Conservation (phyloP, 805 yeast genomes). For the Saturnispora kantuleensis region DNA sequence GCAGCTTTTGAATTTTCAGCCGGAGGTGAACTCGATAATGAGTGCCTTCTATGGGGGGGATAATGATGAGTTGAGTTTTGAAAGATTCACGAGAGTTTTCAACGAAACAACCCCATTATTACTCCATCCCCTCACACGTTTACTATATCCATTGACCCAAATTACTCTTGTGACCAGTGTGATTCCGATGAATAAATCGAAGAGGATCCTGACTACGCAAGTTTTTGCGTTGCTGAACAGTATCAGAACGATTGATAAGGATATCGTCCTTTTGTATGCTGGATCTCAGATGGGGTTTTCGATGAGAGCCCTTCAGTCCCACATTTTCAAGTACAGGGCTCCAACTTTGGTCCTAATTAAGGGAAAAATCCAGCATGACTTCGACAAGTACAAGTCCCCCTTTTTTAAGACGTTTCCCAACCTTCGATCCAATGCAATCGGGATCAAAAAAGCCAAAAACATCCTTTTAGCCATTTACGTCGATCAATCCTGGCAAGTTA, state of each 20-base stretch:
- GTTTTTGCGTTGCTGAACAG: slow-evolving; percentile 30
- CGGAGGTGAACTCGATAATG: slow-evolving; percentile 1
- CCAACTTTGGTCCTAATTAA: slow-evolving; percentile 65
- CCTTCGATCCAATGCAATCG: not conserved
- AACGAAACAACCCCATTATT: slow-evolving; percentile 31
- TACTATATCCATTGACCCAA: slow-evolving; percentile 31
- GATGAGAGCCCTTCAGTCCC: slow-evolving; percentile 75
- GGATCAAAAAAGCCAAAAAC: not conserved
- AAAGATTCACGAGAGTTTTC: not conserved
- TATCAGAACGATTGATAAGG: slow-evolving; percentile 33
- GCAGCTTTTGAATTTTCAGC: slow-evolving; percentile 2
- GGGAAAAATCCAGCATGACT: slow-evolving; percentile 47
- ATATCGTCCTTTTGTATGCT: slow-evolving; percentile 51
- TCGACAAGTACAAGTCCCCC: slow-evolving; percentile 32
- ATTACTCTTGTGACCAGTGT: not conserved
- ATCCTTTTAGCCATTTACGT: slow-evolving; percentile 13
- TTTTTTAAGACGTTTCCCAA: slow-evolving; percentile 32
- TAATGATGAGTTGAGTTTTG: not conserved
- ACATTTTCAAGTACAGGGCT: slow-evolving; percentile 82
- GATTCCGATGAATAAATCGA: no score
- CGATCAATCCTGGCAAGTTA: slow-evolving; percentile 58
- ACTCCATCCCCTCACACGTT: slow-evolving; percentile 33
- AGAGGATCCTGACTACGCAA: slow-evolving; percentile 30
- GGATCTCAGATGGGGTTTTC: slow-evolving; percentile 81
- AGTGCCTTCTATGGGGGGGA: not conserved